Base-by-base conservation (phyloP, 1,284 basidiomycete genomes). In the Tetrapyrgos nigripes region DNA sequence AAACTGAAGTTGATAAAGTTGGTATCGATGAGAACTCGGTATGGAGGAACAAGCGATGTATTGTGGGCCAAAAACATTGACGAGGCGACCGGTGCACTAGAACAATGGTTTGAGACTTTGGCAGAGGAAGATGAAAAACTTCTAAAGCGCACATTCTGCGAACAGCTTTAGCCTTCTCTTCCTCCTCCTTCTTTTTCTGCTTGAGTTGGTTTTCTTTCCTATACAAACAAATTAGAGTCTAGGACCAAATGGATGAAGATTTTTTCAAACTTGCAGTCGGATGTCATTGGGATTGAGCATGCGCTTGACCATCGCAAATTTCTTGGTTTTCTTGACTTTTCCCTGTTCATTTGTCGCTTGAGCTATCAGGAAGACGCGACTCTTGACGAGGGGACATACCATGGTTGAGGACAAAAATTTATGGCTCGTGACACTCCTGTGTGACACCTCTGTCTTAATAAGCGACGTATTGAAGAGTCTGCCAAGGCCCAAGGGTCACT, bases 1-100 rank as follows among this genome's bases (percentile, higher is more conserved):
- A 99, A 83, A 64, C 92, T 94, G 74, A 99, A 97, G 73, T 99
- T 99, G 83, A 99, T 98, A 71, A 99, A 99, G 75, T 99, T 99
- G 70, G 97, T 99, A 77, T 99, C 97, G 58, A 99, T 95, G 45
- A 99, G 85, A 10, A 99, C 93, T 26, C 97, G 89, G 73, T 99
- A 99, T 0, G 97, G 97, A 0, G 97, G 97, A 0, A 94, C 96
- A 29, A 99, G 90, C 11, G 96, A 92, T 17, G 93, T 91, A 74
- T 99, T 99, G 74, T 99, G 97, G 23, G 93, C 89, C 59, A 99
- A 84, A 83, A 99, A 99, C 66, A 99, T 84, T 10, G 94, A 95
- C 10, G 94, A 94, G 4, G 94, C 91, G 19, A 93, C 83, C 66
- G 91, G 90, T 6, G 92, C 86, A 50, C 93, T 94, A 44, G 33